phyloP scores from a whole-genome alignment of 805 yeast genomes.

The Starmerella geochares region DNA sequence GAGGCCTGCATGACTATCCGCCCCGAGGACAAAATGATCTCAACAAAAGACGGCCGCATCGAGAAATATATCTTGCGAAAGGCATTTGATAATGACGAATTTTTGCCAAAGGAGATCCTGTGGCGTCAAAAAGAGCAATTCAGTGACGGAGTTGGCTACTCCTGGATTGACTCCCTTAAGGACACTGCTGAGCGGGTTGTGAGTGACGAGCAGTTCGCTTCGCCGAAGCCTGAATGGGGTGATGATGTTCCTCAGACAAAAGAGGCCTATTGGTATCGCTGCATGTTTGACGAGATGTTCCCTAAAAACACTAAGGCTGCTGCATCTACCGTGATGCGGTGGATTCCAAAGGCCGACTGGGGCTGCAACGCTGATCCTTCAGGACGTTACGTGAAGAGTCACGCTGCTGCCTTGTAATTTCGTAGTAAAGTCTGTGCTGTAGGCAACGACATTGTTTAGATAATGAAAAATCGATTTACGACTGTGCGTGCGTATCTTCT shows the following conservation, averaged over 20 bases:
- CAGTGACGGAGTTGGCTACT: conserved; percentile 98
- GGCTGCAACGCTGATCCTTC: conserved; percentile 99
- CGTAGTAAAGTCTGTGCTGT: not conserved
- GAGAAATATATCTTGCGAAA: conserved; percentile 95
- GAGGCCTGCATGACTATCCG: conserved; percentile 88
- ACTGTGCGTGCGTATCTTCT: too few relatives aligned
- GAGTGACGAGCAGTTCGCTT: conserved; percentile 79
- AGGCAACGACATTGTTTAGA: not conserved
- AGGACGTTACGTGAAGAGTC: conserved; percentile 90
- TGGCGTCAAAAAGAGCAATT: conserved; percentile 99
- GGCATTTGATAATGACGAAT: conserved; percentile 90
- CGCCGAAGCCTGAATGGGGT: conserved; percentile 96
- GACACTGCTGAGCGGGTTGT: conserved; percentile 84
- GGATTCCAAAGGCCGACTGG: conserved; percentile 99
- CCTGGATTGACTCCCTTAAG: conserved; percentile 97
- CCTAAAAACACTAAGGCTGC: conserved; percentile 79
- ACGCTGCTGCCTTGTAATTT: conserved; percentile 51
- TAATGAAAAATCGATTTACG: too few relatives aligned
- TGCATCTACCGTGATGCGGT: conserved; percentile 94
- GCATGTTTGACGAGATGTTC: conserved; percentile 88
- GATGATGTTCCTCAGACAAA: conserved; percentile 87
- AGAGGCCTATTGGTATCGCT: conserved; percentile 99
- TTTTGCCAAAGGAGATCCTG: conserved; percentile 89
- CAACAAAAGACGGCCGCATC: conserved; percentile 47
- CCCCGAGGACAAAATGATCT: conserved; percentile 83